Percentiles rank a stretch among this genome's conserved stretches.
Conservation (phyloP, 2,329 filamentous ascomycete species). For the Diaporthe capsici region DNA sequence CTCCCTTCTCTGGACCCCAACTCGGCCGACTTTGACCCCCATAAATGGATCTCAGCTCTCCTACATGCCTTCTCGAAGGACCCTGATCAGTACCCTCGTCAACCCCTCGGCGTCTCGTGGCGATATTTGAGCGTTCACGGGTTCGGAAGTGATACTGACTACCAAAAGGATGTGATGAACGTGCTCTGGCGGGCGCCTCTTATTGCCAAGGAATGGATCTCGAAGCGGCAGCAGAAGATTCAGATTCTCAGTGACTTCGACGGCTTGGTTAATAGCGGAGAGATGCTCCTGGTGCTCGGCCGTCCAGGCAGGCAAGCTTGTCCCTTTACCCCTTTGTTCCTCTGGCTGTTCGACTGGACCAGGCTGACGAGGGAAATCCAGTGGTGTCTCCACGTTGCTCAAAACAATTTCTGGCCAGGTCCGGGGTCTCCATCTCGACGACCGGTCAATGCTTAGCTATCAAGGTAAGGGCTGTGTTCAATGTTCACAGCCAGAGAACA, state of each 20-base stretch:
- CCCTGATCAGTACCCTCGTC: constrained; percentile 52
- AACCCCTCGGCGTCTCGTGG: constrained; percentile 56
- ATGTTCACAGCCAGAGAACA: background rate
- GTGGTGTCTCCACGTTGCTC: constrained; percentile 36
- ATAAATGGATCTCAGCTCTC: constrained; percentile 61
- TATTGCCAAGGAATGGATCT: constrained; percentile 64
- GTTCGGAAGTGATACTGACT: constrained; percentile 77
- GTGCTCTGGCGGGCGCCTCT: constrained; percentile 67
- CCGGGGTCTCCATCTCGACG: constrained; percentile 29
- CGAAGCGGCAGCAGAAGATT: constrained; percentile 66
- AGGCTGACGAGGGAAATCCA: constrained; percentile 47
- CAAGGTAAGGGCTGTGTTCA: constrained; percentile 31
- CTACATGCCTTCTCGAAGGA: constrained; percentile 56
- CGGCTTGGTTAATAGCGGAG: constrained; percentile 77
- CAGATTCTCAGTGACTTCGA: constrained; percentile 79
- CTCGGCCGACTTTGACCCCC: constrained; percentile 58
- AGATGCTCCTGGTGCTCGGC: constrained; percentile 85
- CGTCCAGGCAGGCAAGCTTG: constrained; percentile 82
- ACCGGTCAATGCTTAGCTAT: constrained; percentile 33
- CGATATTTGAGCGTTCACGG: constrained; percentile 61
- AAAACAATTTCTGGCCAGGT: constrained; percentile 36
- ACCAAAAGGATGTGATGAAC: constrained; percentile 77
- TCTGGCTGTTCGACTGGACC: constrained; percentile 82
- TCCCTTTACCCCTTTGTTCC: constrained; percentile 83
- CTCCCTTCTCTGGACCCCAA: constrained; percentile 58